phyloP scores from a whole-genome alignment of 2,329 filamentous ascomycete species.

The Clonostachys solani region DNA sequence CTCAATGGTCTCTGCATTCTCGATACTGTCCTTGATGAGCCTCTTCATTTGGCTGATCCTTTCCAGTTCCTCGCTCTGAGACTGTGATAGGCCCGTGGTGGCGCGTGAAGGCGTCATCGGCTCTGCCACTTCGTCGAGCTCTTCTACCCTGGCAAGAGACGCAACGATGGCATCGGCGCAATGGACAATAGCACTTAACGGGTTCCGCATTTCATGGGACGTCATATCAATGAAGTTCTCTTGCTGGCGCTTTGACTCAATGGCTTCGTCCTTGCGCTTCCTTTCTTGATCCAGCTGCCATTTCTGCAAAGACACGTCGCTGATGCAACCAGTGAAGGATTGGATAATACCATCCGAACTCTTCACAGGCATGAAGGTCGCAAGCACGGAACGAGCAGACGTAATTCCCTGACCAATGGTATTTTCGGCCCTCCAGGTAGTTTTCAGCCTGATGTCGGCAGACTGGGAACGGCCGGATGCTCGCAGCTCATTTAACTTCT shows the following conservation, averaged over 20 bases:
- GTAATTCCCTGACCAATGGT: constrained; percentile 33
- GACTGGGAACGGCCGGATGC: constrained; percentile 36
- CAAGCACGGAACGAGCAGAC: constrained; percentile 42
- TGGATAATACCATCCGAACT: constrained; percentile 39
- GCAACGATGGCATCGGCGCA: constrained; percentile 67
- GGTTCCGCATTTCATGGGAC: constrained; percentile 70
- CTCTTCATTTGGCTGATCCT: constrained; percentile 24
- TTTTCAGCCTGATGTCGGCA: constrained; percentile 43
- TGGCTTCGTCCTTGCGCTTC: constrained; percentile 47
- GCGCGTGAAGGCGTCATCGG: constrained; percentile 14
- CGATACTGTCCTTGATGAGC: constrained; percentile 57
- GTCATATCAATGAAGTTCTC: constrained; percentile 80
- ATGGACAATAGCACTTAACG: constrained; percentile 68
- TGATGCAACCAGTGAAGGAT: constrained; percentile 41
- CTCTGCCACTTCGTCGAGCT: constrained; percentile 21
- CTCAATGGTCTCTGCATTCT: constrained; percentile 73
- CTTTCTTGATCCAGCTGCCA: constrained; percentile 47
- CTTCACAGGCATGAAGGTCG: constrained; percentile 45
- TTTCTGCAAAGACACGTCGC: constrained; percentile 43
- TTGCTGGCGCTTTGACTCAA: constrained; percentile 62
- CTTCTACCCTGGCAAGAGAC: constrained; percentile 37
- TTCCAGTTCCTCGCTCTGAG: background rate
- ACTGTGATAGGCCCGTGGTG: background rate
- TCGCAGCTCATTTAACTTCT: constrained; percentile 31
- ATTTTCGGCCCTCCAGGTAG: constrained; percentile 40